phyloP scores from a whole-genome alignment of 768 basidiomycete genomes.

The Suillus clintonianus region DNA sequence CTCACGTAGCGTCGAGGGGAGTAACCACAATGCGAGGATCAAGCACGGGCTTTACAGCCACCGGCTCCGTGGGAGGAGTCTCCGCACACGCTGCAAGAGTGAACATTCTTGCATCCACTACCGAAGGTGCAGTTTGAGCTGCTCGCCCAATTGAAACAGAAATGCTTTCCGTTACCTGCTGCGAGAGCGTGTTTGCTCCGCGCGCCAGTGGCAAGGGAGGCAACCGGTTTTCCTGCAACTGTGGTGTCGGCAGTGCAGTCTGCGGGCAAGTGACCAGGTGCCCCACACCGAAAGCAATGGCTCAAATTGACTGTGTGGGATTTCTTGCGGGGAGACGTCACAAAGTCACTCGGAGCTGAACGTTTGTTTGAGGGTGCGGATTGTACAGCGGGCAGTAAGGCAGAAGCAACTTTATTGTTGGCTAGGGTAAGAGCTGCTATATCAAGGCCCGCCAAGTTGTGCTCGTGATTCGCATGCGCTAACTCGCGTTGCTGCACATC shows the following conservation, averaged over 20 bases:
- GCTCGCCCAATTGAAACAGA: background rate
- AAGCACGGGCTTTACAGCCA: slow-evolving; percentile 20
- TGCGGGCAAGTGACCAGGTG: background rate
- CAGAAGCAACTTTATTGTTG: background rate
- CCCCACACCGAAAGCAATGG: background rate
- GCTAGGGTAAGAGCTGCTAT: background rate
- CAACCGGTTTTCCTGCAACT: background rate
- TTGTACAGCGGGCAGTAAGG: no score
- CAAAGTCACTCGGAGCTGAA: background rate
- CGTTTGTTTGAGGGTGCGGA: no score
- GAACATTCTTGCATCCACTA: background rate
- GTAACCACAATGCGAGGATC: slow-evolving; percentile 36
- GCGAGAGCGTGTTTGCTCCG: background rate
- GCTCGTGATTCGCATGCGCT: background rate
- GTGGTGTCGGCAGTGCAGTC: background rate
- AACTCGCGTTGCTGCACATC: background rate
- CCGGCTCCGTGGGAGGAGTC: slow-evolving; percentile 28
- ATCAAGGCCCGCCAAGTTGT: background rate
- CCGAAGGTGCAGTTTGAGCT: background rate
- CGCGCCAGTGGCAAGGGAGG: background rate
- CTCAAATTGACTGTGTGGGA: background rate
- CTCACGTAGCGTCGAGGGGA: slow-evolving; percentile 26
- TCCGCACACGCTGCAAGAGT: slow-evolving; percentile 35
- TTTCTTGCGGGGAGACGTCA: background rate
- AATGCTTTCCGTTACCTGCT: background rate